Base-by-base conservation (phyloP, 805 yeast species). In the Huiozyma sinensis region DNA sequence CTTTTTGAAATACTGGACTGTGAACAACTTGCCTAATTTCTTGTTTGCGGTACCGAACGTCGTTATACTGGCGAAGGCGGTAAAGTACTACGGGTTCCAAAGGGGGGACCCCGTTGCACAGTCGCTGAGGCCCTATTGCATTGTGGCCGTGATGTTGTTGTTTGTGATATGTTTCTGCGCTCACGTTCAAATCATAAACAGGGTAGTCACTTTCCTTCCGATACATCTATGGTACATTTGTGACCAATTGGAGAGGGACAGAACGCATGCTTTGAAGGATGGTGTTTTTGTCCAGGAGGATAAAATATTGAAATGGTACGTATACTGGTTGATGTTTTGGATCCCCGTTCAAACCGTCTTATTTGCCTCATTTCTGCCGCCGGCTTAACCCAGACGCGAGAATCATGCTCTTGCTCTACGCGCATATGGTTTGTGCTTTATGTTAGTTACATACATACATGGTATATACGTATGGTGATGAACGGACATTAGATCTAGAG, bases 291-390 rank as follows among this genome's bases (percentile, higher is more conserved):
- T 31, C 11, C 11, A 8, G n/a, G 33, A 31, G 33, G 33, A 31
- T 31, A 31, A 31, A 11, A 47, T 47, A 33, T 72, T 72, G 1
- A 59, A 61, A 42, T 42, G 50, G 24, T 71, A 73, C 58, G 57
- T 75, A 1, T 52, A 63, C 6, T 83, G 76, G 67, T 65, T 77
- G 52, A 50, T 78, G 6, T 51, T 72, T 0, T 89, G 95, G 95
- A 68, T 66, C 24, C 58, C 79, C 6, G 53, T 79, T 3, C 96
- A 89, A 61, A 73, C 89, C 0, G 73, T 76, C 1, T 64, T 89
- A 41, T 89, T 77, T 65, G 85, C 82, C 6, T 80, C 80, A n/a
- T 89, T 85, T 57, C 67, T 89, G 37, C 97, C 97, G 2, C 97
- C 97, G 5, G 97, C 97, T n/a, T 87, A 60, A 59, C 12, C 9